Evolutionary conservation across 768 basidiomycete genomes (phyloP), one percentile per base, ranked within the genome.

Genomic region (Collybiopsis luxurians): DNA sequence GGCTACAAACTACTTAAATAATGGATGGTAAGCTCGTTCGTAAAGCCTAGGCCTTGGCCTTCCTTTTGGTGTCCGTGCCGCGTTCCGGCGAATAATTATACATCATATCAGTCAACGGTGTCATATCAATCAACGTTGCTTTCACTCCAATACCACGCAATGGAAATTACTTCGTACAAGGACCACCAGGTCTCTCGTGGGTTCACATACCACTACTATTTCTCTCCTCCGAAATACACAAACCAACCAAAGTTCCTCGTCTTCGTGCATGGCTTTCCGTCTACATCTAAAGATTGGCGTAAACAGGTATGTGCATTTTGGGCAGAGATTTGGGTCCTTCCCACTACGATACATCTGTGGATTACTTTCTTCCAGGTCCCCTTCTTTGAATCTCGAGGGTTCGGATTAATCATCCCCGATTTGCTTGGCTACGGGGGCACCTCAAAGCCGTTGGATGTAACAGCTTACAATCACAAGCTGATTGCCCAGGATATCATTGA

Each of bases 221-320:
- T 43, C 47, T 42, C 40, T 38, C 26, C 61, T 28, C 49, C 62
- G 4, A 28, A 58, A 21, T 26, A 34, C 9, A 55, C 17, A 6
- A 46, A 30, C 4, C 49, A 72, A 45, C 73, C 69, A 1, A n/a
- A n/a, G n/a, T 77, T 75, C 17, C 67, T 81, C 6, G 56, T 80
- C 7, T 69, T 80, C 44, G 56, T 78, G 19, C 79, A 79, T 54
- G 78, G 79, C 10, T 80, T 76, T 49, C 78, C 78, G 1, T 73
- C 74, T 0, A 70, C 72, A 1, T 71, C 75, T 9, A 61, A 70
- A 40, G 75, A 75, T 55, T 81, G 80, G 80, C 69, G 70, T 43
- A 62, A 69, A 31, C 74, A 78, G 49, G 69, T 77, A 34, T 21
- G 7, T 34, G 19, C 34, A 10, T 45, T 44, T 15, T 42, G 10